Conservation (phyloP, 352 stramenopile genomes). For the Stramenopiles sp. region DNA sequence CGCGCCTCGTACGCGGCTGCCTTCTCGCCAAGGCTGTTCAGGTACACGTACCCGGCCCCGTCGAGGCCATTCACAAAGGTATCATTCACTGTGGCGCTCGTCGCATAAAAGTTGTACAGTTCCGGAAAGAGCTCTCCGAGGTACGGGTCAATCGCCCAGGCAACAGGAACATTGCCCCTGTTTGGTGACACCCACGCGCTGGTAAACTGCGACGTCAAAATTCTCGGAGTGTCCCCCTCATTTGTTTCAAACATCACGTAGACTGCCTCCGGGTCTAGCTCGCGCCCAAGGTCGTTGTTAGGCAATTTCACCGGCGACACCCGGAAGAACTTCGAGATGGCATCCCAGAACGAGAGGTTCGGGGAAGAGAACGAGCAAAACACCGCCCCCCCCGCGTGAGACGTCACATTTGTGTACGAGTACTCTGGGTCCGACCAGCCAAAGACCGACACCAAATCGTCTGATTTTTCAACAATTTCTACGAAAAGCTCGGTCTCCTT, state of each 20-base stretch:
- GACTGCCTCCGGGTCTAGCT: neutral
- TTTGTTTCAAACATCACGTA: slow-evolving; percentile 5
- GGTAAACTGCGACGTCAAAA: neutral
- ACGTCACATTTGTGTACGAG: neutral
- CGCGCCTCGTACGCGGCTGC: neutral
- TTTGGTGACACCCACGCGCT: neutral
- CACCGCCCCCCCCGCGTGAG: neutral
- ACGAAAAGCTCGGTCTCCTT: neutral
- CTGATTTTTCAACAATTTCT: neutral
- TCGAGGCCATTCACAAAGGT: neutral
- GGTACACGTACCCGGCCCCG: neutral
- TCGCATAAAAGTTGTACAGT: neutral
- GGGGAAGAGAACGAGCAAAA: neutral
- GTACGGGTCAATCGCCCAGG: neutral
- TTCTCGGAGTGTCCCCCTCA: neutral
- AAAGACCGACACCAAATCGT: neutral
- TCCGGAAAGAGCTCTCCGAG: neutral
- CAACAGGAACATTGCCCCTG: neutral
- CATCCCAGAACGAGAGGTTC: neutral
- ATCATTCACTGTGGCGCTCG: neutral
- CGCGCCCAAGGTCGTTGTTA: neutral
- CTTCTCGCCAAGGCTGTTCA: neutral
- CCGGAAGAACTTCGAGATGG: neutral
- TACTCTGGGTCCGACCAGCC: neutral
- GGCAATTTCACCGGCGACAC: neutral